A percentile compares a stretch with the other conserved stretches of the same genome.
Conservation (phyloP, 78 protist genomes). For the Trichosphaerium sp. region DNA sequence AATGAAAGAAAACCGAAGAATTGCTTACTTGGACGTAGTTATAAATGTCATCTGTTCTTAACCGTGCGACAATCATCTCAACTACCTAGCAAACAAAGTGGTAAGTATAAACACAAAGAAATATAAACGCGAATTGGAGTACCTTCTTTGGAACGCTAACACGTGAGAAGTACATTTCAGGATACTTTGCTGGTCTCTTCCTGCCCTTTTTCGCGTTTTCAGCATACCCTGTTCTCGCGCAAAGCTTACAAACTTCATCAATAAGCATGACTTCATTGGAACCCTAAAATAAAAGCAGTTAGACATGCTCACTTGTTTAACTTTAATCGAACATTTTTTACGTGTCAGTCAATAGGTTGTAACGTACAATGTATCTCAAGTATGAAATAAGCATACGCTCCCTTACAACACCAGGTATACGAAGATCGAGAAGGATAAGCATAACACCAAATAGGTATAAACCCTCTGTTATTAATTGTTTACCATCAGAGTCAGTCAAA, state of each 20-base stretch:
- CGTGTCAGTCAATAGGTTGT: not conserved
- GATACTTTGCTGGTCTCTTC: constrained; percentile 75
- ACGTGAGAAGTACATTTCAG: constrained; percentile 75
- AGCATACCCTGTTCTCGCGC: constrained; percentile 72
- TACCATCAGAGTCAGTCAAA: constrained; percentile 77
- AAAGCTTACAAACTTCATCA: constrained; percentile 80
- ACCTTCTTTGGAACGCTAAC: not conserved
- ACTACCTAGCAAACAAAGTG: constrained; percentile 17
- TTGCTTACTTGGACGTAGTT: constrained; percentile 3
- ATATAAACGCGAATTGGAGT: not conserved
- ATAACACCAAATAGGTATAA: constrained; percentile 86
- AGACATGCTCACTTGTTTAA: not conserved
- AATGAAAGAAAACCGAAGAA: not conserved
- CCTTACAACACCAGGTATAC: constrained; percentile 75
- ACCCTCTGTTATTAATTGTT: constrained; percentile 89
- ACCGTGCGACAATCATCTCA: constrained; percentile 73
- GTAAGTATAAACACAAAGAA: not conserved
- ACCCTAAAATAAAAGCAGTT: constrained; percentile 35
- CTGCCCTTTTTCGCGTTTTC: constrained; percentile 13
- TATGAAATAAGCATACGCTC: constrained; percentile 89
- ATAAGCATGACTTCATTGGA: constrained; percentile 54
- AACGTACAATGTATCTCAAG: constrained; percentile 70
- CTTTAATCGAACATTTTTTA: not conserved
- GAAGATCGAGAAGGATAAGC: constrained; percentile 78
- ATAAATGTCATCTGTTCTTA: constrained; percentile 92